A percentile compares a stretch with the other conserved stretches of the same genome.
phyloP scores from a whole-genome alignment of 352 stramenopile genomes.

The Pythium dissimile region DNA sequence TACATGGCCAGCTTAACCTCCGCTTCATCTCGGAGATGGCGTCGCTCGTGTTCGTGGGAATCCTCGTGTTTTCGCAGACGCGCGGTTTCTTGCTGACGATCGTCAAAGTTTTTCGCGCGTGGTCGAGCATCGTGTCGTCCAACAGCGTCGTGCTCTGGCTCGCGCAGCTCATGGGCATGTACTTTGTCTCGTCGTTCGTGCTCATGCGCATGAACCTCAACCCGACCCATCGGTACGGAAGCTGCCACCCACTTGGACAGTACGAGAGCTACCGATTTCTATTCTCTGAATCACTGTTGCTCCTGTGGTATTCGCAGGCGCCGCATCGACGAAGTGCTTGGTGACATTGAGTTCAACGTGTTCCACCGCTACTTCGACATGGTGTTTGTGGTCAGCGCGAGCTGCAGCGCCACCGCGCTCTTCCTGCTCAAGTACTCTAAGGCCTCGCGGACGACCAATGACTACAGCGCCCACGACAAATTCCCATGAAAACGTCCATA shows the following conservation, averaged over 20 bases:
- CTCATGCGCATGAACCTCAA: slow-evolving; percentile 88
- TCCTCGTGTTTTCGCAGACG: slow-evolving; percentile 83
- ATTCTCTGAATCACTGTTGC: too few species aligned
- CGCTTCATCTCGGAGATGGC: slow-evolving; percentile 76
- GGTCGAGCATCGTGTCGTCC: slow-evolving; percentile 78
- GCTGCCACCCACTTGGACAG: too few species aligned
- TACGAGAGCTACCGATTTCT: too few species aligned
- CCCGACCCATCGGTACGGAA: slow-evolving; percentile 54
- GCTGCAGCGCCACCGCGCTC: slow-evolving; percentile 53
- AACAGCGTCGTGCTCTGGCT: slow-evolving; percentile 83
- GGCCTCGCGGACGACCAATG: slow-evolving; percentile 65
- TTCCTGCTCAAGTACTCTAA: slow-evolving; percentile 76
- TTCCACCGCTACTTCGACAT: slow-evolving; percentile 86
- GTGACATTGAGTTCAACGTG: slow-evolving; percentile 81
- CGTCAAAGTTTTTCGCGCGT: slow-evolving; percentile 76
- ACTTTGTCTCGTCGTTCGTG: slow-evolving; percentile 86
- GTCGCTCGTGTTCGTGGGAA: slow-evolving; percentile 71
- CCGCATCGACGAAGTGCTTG: slow-evolving; percentile 80
- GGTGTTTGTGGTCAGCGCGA: slow-evolving; percentile 79
- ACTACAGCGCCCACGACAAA: slow-evolving; percentile 75
- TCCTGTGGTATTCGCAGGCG: slow-evolving; percentile 43
- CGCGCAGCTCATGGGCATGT: slow-evolving; percentile 85
- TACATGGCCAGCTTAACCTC: slow-evolving; percentile 55
- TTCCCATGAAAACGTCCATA: slow-evolving; percentile 39
- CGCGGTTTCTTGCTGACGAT: slow-evolving; percentile 74